phyloP scores from a whole-genome alignment of 768 basidiomycete species.

The Mycena rebaudengoi region DNA sequence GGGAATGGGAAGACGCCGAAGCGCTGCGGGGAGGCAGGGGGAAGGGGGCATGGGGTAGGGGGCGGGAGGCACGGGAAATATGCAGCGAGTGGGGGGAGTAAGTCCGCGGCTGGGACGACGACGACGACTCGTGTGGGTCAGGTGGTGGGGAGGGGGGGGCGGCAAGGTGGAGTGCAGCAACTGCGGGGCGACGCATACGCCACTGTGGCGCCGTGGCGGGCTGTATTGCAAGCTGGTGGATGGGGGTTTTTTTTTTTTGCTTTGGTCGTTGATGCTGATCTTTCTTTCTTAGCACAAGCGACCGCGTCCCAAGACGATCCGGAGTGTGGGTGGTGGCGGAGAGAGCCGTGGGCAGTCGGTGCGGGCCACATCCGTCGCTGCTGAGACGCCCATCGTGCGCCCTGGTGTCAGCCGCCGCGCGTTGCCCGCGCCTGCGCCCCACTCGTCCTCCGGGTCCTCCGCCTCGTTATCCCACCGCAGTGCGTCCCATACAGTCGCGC shows the following conservation, averaged over 20 bases:
- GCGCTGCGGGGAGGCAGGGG: too few relatives aligned
- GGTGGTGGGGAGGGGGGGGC: too few relatives aligned
- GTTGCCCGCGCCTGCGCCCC: conserved; percentile 68
- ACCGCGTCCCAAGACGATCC: conserved; percentile 89
- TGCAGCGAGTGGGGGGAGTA: too few relatives aligned
- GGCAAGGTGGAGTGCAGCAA: conserved; percentile 88
- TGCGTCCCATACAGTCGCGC: conserved; percentile 69
- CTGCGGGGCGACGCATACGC: conserved; percentile 89
- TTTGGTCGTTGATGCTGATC: too few relatives aligned
- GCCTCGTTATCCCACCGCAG: conserved; percentile 79
- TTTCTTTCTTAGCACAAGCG: conserved; percentile 78
- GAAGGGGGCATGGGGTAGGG: too few relatives aligned
- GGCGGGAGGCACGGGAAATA: too few relatives aligned
- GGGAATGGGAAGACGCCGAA: too few relatives aligned
- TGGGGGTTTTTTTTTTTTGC: too few relatives aligned
- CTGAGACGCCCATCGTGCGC: conserved; percentile 70
- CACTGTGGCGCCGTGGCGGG: conserved; percentile 87
- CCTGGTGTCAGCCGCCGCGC: conserved; percentile 77
- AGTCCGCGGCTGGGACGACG: too few relatives aligned
- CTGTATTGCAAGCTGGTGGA: conserved; percentile 86
- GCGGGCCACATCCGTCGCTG: conserved; percentile 76
- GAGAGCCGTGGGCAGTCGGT: conserved; percentile 72
- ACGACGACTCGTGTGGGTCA: too few relatives aligned
- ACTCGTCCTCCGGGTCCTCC: conserved; percentile 71
- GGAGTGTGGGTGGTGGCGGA: conserved; percentile 76